phyloP scores from a whole-genome alignment of 306 rosid species.

The Crotalaria pallida region DNA sequence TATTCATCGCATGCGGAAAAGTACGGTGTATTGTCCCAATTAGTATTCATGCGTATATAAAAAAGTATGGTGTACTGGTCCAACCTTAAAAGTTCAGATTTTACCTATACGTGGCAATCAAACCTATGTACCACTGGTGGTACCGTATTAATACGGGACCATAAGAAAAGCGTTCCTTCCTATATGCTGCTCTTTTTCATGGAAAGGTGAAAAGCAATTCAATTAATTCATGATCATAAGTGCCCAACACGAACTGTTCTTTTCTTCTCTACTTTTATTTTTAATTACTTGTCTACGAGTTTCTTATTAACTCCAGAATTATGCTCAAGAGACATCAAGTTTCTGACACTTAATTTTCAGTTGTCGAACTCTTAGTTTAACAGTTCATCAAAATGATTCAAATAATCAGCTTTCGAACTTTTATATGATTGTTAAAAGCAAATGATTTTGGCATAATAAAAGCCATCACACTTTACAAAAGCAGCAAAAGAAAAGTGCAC shows the following conservation, averaged over 20 bases:
- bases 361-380: neutral
- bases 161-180: too few species aligned
- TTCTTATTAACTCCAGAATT: neutral
- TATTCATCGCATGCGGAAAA: too few species aligned
- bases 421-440: slow-evolving; percentile 2
- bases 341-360: neutral
- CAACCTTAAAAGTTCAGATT: too few species aligned
- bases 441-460: slow-evolving; percentile 33
- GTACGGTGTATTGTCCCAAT: too few species aligned
- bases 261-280: neutral
- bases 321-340: neutral
- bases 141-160: too few species aligned
- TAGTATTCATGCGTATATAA: too few species aligned
- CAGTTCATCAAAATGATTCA: slow-evolving; percentile 3
- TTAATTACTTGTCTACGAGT: neutral
- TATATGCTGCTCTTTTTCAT: slow-evolving; percentile 2
- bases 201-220: slow-evolving; percentile 10
- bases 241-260: neutral
- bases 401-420: neutral
- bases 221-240: slow-evolving; percentile 4
- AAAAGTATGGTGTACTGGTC: too few species aligned
- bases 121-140: too few species aligned
- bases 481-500: slow-evolving; percentile 11
- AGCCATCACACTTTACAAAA: slow-evolving; percentile 19
- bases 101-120: too few species aligned